Base-by-base conservation (phyloP, 2,329 filamentous ascomycete species). In the Tolypocladium ovalisporum region DNA sequence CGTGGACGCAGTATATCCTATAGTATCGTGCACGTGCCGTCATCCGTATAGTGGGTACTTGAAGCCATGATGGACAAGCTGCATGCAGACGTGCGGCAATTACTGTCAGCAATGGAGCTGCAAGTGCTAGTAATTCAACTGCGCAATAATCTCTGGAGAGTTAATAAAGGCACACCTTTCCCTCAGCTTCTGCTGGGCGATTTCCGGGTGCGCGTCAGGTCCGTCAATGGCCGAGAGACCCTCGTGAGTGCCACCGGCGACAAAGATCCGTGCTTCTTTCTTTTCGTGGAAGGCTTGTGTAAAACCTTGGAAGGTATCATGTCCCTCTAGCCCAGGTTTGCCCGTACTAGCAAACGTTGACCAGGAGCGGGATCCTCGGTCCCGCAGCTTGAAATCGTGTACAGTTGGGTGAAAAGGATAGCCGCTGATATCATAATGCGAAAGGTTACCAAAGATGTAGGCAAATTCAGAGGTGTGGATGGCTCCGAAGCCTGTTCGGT, bases 401-500 rank as follows among this genome's bases (percentile, higher is more conserved):
- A 62, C 52, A 0, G 69, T 69, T 0, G 75, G 71, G 15, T 71
- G 63, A 64, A 72, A 74, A 54, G 63, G 66, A 65, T 66, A 68
- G 1, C 63, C 67, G 10, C 63, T 63, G 4, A 65, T 63, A 54
- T 79, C 70, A 64, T 77, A 82, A 55, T 73, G 67, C 2, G 73
- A 70, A 22, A 76, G 60, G 57, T 76, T 76, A 13, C 71, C 79
- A 58, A 77, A 82, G 4, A 79, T 67, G 65, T 81, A 83, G 6
- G 77, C 74, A 32, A 82, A 76, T 55, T 82, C 80, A 0, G 77
- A 76, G 0, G 77, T 79, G 63, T 83, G 80, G 6, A 79, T 70
- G 0, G 75, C 68, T 34, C 79, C 79, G 6, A 76, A 62, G 1
- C 75, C 75, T 1, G 70, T 66, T 3, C 67, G 60, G 12, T 70